Evolutionary conservation across 2,329 filamentous ascomycete genomes (phyloP), one percentile per base, ranked within the genome.

Genomic region (Exophiala xenobiotica): DNA sequence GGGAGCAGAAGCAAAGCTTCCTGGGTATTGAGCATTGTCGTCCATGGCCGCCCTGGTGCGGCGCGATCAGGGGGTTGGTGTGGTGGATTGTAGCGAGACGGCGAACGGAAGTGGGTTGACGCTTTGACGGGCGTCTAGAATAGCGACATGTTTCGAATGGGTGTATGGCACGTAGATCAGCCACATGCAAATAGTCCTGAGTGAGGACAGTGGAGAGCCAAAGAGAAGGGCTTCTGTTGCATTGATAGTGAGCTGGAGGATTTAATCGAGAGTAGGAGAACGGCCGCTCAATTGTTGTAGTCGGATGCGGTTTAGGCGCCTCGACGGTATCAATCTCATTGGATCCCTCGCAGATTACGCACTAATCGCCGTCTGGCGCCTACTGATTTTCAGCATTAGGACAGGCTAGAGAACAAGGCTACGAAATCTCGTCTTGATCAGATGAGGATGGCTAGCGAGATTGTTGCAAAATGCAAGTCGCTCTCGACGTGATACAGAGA

Each of bases 61-160:
- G 9, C 26, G 41, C 33, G 40, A 41, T 38, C 39, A 37, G 29
- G 51, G 46, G 51, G 33, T 19, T 31, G 44, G 24, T 20, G 31
- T 39, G 29, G 46, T 45, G 42, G 52, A 45, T 51, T 48, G 41
- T 35, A 38, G 26, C 41, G 33, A 41, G 27, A 24, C 16, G 14
- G 33, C 31, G 35, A 41, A 52, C 43, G 42, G 45, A 49, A 42
- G 24, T 40, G 52, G 49, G 19, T 47, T 53, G 55, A 58, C 49
- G 55, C 55, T 55, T 55, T 53, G 55, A 55, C 52, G 49, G 40
- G 47, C 52, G 49, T 51, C 53, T 54, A 58, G 53, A 52, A 49
- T 54, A 46, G 53, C 45, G 53, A 58, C 56, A 56, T 58, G 38
- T 39, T 53, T 55, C 40, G 46, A 45, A 9, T 40, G 18, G 48